Evolutionary conservation across 1,284 basidiomycete species (phyloP).

Genomic region (Earliella scabrosa): DNA sequence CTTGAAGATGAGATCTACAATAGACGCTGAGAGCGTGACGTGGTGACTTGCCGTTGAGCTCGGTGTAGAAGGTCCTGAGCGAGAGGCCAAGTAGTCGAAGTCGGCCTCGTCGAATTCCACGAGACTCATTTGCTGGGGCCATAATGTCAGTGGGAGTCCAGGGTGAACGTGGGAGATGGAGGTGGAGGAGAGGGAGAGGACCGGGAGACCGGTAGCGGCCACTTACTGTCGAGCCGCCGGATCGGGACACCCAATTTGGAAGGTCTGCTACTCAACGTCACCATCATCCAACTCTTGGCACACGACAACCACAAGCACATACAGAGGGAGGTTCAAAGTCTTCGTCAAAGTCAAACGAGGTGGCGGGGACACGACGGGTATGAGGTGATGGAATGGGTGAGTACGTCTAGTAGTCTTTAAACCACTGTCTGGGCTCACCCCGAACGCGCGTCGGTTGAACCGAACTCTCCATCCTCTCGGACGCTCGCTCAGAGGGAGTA

Average conservation of each 20-base stretch:
- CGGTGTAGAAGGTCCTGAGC: neutral
- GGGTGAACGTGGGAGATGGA: too few relatives aligned
- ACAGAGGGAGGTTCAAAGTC: too few relatives aligned
- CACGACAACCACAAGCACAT: too few relatives aligned
- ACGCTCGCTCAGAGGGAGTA: neutral
- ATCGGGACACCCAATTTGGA: neutral
- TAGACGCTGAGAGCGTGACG: neutral
- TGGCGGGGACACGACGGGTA: too few relatives aligned
- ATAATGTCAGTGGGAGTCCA: neutral
- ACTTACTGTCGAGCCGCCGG: neutral
- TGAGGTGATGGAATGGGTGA: too few relatives aligned
- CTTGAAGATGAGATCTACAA: neutral
- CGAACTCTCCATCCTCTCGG: neutral
- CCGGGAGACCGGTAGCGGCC: too few relatives aligned
- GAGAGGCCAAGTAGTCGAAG: constrained; percentile 7
- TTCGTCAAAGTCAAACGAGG: too few relatives aligned
- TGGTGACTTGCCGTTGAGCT: neutral
- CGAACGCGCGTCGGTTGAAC: neutral
- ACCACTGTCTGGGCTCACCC: neutral
- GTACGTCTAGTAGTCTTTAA: too few relatives aligned
- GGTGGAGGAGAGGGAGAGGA: too few relatives aligned
- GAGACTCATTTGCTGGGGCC: constrained; percentile 1
- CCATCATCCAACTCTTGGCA: neutral
- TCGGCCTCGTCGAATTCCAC: constrained; percentile 1
- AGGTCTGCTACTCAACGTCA: neutral